Conservation (phyloP, 805 yeast genomes). For the Monosporozyma aerobia region DNA sequence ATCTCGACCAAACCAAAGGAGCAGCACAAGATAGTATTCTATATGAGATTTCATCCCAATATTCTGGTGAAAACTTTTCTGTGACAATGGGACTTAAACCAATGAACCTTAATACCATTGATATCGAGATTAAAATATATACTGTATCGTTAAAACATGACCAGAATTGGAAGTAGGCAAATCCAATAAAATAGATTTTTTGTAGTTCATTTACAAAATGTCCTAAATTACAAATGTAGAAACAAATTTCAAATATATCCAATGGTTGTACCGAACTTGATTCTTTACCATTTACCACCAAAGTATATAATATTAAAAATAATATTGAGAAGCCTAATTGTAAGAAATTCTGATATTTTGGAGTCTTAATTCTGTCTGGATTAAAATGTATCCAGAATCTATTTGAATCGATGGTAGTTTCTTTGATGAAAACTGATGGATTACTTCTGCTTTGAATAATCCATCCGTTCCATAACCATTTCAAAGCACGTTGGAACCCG, state of each 20-base stretch:
- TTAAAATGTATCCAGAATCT: constrained; percentile 56
- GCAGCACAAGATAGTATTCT: constrained; percentile 70
- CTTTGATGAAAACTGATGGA: constrained; percentile 59
- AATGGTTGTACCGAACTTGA: constrained; percentile 26
- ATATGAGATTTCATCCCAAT: constrained; percentile 51
- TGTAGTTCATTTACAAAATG: constrained; percentile 56
- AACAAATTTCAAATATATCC: constrained; percentile 44
- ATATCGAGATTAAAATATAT: constrained; percentile 44
- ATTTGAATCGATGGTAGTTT: constrained; percentile 49
- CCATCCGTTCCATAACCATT: constrained; percentile 94
- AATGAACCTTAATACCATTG: constrained; percentile 46
- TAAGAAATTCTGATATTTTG: constrained; percentile 66
- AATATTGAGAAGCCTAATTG: constrained; percentile 60
- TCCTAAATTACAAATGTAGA: constrained; percentile 59
- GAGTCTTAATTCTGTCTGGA: constrained; percentile 79
- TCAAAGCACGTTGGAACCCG: constrained; percentile 78
- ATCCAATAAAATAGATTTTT: constrained; percentile 72
- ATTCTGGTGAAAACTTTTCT: constrained; percentile 18
- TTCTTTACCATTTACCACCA: constrained; percentile 50
- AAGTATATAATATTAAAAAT: constrained; percentile 54
- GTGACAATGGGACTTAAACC: constrained; percentile 25
- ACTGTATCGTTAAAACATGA: constrained; percentile 66
- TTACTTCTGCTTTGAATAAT: constrained; percentile 65
- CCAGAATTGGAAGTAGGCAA: constrained; percentile 65
- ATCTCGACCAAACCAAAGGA: constrained; percentile 79